Evolutionary conservation across 2,329 filamentous ascomycete species (phyloP).

Genomic region (Endoconidiophora polonica): DNA sequence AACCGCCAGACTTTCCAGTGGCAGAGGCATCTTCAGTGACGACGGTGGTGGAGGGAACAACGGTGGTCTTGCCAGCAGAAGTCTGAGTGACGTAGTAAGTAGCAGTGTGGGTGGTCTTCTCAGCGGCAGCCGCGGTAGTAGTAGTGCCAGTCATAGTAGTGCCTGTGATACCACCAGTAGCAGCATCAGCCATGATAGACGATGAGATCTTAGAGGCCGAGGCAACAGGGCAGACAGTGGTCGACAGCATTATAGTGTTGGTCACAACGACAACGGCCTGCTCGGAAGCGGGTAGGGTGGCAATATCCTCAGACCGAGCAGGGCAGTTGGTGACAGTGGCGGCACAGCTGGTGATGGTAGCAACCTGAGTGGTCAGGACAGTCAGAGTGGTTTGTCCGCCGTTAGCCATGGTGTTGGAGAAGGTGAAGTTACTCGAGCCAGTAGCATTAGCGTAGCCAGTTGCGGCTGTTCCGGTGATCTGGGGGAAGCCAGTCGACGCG

Average conservation of each 20-base stretch:
- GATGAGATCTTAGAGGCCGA: constrained; percentile 26
- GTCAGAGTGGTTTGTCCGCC: constrained; percentile 25
- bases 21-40: constrained; percentile 22
- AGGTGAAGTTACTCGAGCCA: constrained; percentile 15
- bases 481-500: neutral
- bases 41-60: constrained; percentile 25
- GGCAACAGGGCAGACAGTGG: constrained; percentile 29
- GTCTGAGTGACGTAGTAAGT: constrained; percentile 21
- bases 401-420: constrained; percentile 14
- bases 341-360: constrained; percentile 41
- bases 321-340: constrained; percentile 42
- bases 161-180: constrained; percentile 23
- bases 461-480: constrained; percentile 1
- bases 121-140: constrained; percentile 28
- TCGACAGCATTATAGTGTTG: constrained; percentile 24
- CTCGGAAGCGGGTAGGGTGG: constrained; percentile 22
- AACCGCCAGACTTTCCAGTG: neutral
- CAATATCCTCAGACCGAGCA: constrained; percentile 19
- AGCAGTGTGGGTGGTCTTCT: constrained; percentile 35
- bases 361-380: constrained; percentile 36
- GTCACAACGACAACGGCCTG: constrained; percentile 22
- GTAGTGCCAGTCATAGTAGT: constrained; percentile 20
- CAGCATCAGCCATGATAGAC: constrained; percentile 22
- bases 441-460: constrained; percentile 13
- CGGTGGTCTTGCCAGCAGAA: constrained; percentile 21